A percentile compares a stretch with the other conserved stretches of the same genome.
phyloP scores from a whole-genome alignment of 169 alveolate species.

The Plasmodium billcollinsi region DNA sequence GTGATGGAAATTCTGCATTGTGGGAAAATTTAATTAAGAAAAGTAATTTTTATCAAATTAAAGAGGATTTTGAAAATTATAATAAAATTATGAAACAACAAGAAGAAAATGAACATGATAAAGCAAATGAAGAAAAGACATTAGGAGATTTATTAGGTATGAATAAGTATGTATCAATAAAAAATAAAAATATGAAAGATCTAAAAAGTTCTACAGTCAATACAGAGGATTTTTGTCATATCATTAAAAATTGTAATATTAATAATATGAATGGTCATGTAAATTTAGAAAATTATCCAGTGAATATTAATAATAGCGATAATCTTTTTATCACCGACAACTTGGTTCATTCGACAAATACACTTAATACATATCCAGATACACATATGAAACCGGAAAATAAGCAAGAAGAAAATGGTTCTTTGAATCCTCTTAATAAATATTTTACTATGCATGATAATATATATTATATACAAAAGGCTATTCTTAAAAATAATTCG shows the following conservation, averaged over 20 bases:
- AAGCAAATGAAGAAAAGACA: constrained; percentile 24
- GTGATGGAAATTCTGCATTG: constrained; percentile 9
- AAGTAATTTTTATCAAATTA: constrained; percentile 48
- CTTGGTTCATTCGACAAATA: not conserved
- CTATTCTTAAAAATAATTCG: constrained; percentile 32
- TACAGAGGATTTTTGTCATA: constrained; percentile 14
- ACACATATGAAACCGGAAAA: no score
- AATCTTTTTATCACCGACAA: no score
- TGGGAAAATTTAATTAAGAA: constrained; percentile 49
- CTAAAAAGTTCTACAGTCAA: constrained; percentile 15
- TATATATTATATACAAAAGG: constrained; percentile 21
- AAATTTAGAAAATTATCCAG: not conserved
- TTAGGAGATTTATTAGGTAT: constrained; percentile 48
- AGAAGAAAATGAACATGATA: constrained; percentile 11
- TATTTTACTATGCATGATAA: constrained; percentile 50
- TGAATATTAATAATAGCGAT: no score
- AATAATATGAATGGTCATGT: not conserved
- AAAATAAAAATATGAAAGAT: constrained; percentile 6
- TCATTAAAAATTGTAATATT: constrained; percentile 23
- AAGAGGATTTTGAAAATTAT: constrained; percentile 64
- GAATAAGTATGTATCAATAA: constrained; percentile 31
- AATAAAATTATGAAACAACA: constrained; percentile 34
- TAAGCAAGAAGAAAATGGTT: not conserved
- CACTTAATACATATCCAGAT: no score
- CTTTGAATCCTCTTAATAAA: constrained; percentile 18